phyloP scores from a whole-genome alignment of 179 eudicot genomes.

The Beta corolliflora region DNA sequence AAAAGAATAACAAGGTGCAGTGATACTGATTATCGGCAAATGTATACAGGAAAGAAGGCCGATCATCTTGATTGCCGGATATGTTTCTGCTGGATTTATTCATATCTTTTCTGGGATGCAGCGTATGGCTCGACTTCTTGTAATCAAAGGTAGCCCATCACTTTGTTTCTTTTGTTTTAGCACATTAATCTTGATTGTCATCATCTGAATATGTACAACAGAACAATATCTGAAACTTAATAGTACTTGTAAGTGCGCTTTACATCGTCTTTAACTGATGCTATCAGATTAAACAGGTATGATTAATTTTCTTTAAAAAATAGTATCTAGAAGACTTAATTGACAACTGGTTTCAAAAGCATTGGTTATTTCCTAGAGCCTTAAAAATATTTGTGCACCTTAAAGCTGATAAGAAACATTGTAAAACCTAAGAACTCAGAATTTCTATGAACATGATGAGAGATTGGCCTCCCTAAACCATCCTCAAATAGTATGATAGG shows the following conservation, averaged over 20 bases:
- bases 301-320: neutral
- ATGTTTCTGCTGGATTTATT: neutral
- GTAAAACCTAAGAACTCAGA: neutral
- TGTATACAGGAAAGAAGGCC: slow-evolving; percentile 37
- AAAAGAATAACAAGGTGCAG: neutral
- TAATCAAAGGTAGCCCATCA: neutral
- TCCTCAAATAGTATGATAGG: neutral
- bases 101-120: neutral
- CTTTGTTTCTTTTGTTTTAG: neutral
- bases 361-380: neutral
- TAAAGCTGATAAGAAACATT: too few species aligned
- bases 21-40: slow-evolving; percentile 10
- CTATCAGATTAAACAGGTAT: neutral
- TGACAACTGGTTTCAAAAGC: neutral
- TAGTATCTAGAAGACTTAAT: neutral
- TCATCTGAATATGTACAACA: neutral
- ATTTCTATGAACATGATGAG: neutral
- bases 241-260: neutral
- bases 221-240: neutral
- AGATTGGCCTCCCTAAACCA: neutral
- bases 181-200: neutral
- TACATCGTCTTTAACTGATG: neutral
- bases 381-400: neutral
- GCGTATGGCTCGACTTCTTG: slow-evolving; percentile 3
- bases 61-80: slow-evolving; percentile 5